Base-by-base conservation (phyloP, 805 yeast species). In the Ogataea saltuana region DNA sequence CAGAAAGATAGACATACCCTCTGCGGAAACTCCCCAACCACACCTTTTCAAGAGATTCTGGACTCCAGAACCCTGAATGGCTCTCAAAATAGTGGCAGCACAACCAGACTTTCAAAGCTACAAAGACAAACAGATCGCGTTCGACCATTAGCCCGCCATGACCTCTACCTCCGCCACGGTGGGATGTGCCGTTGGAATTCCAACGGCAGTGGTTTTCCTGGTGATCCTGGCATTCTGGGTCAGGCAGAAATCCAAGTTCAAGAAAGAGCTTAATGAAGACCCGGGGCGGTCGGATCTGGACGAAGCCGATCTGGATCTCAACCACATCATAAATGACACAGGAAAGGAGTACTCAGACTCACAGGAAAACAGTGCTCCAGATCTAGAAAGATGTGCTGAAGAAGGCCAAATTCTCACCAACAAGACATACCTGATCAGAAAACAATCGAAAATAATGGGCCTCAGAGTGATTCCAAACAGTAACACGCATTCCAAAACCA, bases 171-270 rank as follows among this genome's bases (percentile, higher is more conserved):
- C 59, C 11, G 47, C 69, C 7, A 75, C 79, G 1, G 80, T 75
- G 3, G 80, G 80, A 2, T 69, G 76, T 48, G 76, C 80, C 3
- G 75, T 76, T 4, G 81, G 80, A 25, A 64, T 76, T 18, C 81
- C 81, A 1, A 53, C 68, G n/a, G 68, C 65, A 4, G 48, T 73
- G 8, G 70, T 72, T 1, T 10, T 70, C 1, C 13, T 65, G 0
- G 60, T 72, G 2, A 64, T 71, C 0, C 23, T 62, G 2, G 48
- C 48, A 9, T 65, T 72, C 43, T 69, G 74, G 69, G 44, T 58
- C 22, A 63, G 71, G 33, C 66, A 70, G 42, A 70, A 64, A 42
- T 52, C 60, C 44, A 62, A 69, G 33, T 59, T 66, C 28, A 64
- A 61, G 36, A 54, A 55, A 36, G 81, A 76, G 44, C 21, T 49